Percentiles rank a stretch among this genome's conserved stretches.
Evolutionary conservation across 2,329 filamentous ascomycete genomes (phyloP).

Genomic region (Fusarium odoratissimum): DNA sequence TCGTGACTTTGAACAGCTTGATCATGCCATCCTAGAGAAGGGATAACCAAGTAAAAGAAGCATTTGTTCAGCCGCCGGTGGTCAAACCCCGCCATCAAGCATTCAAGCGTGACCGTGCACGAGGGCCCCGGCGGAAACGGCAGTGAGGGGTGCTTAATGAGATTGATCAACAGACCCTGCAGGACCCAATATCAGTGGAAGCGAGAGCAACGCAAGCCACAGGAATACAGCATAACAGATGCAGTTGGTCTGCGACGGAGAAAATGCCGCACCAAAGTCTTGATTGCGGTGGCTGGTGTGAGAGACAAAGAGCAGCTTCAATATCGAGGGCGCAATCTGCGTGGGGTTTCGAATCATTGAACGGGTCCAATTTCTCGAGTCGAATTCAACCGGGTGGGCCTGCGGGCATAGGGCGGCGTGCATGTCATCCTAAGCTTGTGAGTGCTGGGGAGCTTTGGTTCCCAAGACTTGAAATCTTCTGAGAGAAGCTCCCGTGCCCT

Average conservation of each 20-base stretch:
- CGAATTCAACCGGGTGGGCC: slow-evolving; percentile 19
- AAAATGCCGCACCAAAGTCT: slow-evolving; percentile 35
- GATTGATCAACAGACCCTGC: slow-evolving; percentile 43
- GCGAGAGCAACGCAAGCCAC: slow-evolving; percentile 25
- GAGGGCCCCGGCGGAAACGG: slow-evolving; percentile 21
- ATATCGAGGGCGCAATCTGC: not conserved
- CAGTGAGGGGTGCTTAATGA: slow-evolving; percentile 35
- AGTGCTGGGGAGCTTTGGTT: slow-evolving; percentile 17
- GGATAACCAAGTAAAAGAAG: not conserved
- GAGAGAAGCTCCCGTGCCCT: slow-evolving; percentile 3
- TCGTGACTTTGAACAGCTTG: not conserved
- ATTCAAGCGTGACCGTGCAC: slow-evolving; percentile 27
- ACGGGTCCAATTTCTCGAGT: slow-evolving; percentile 6
- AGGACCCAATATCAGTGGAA: slow-evolving; percentile 20
- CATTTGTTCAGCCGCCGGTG: not conserved
- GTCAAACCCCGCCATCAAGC: slow-evolving; percentile 28
- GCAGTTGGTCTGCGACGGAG: not conserved
- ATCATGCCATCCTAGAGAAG: not conserved
- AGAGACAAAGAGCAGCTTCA: slow-evolving; percentile 1
- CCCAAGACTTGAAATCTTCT: slow-evolving; percentile 9
- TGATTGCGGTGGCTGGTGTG: slow-evolving; percentile 19
- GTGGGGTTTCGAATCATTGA: slow-evolving; percentile 13
- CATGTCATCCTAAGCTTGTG: slow-evolving; percentile 31
- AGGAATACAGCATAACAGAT: not conserved
- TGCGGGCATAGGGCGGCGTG: slow-evolving; percentile 29